phyloP scores from a whole-genome alignment of 768 basidiomycete species.

The Lentinula guzmanii region DNA sequence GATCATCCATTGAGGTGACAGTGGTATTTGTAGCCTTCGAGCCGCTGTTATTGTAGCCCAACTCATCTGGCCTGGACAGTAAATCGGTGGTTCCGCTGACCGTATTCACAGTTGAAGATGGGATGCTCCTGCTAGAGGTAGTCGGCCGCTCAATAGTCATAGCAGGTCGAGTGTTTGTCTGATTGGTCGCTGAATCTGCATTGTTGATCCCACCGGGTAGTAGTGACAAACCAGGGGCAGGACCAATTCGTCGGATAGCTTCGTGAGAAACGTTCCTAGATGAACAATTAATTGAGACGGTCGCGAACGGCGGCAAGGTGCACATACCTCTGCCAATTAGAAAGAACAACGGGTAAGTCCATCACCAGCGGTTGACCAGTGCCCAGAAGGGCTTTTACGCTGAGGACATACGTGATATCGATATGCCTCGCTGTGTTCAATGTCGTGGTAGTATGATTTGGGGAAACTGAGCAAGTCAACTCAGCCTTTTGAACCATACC shows the following conservation, averaged over 20 bases:
- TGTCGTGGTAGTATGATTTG: slow-evolving; percentile 74
- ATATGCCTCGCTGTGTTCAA: slow-evolving; percentile 79
- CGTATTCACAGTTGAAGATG: background rate
- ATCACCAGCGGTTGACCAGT: slow-evolving; percentile 57
- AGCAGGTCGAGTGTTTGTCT: background rate
- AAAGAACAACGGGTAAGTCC: slow-evolving; percentile 75
- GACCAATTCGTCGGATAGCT: slow-evolving; percentile 52
- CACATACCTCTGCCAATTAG: slow-evolving; percentile 79
- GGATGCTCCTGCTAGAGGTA: background rate
- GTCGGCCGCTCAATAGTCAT: slow-evolving; percentile 6
- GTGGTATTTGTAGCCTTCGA: background rate
- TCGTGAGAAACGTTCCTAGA: slow-evolving; percentile 64
- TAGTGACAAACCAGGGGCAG: slow-evolving; percentile 40
- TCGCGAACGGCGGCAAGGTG: background rate
- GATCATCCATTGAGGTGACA: background rate
- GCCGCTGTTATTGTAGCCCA: slow-evolving; percentile 14
- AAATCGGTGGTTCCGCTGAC: background rate
- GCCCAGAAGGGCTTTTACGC: slow-evolving; percentile 74
- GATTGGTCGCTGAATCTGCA: slow-evolving; percentile 1
- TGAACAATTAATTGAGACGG: background rate
- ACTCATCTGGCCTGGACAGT: slow-evolving; percentile 14
- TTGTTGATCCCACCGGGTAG: slow-evolving; percentile 8
- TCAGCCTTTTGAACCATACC: slow-evolving; percentile 71
- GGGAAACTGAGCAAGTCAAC: slow-evolving; percentile 61
- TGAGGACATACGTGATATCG: slow-evolving; percentile 76